Evolutionary conservation across 805 yeast genomes (phyloP).

Genomic region (Metschnikowia arizonensis): DNA sequence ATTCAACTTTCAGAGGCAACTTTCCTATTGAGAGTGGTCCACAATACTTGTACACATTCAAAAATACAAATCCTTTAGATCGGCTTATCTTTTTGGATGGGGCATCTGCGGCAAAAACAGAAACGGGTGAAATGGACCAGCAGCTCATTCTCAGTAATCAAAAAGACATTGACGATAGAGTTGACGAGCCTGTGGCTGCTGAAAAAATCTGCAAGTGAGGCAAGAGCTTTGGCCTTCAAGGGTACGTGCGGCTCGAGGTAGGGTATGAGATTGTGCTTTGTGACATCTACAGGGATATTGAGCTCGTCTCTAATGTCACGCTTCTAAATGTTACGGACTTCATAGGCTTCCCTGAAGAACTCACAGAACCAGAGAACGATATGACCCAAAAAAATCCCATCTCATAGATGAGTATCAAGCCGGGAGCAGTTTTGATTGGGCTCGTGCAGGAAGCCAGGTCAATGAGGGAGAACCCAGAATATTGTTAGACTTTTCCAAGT

Average conservation of each 20-base stretch:
- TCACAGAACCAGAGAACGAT: slow-evolving; percentile 1
- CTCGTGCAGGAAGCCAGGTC: slow-evolving; percentile 43
- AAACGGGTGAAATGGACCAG: slow-evolving; percentile 59
- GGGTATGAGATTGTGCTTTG: slow-evolving; percentile 63
- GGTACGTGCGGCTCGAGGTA: slow-evolving; percentile 53
- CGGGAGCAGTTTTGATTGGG: slow-evolving; percentile 42
- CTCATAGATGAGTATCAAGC: slow-evolving; percentile 26
- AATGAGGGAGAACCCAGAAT: slow-evolving; percentile 49
- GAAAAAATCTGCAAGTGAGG: slow-evolving; percentile 55
- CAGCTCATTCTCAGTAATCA: slow-evolving; percentile 24
- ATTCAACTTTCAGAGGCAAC: neutral
- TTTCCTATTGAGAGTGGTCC: slow-evolving; percentile 1
- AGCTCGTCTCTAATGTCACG: slow-evolving; percentile 44
- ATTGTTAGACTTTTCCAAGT: slow-evolving; percentile 47
- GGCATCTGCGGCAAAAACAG: slow-evolving; percentile 60
- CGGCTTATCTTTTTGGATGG: slow-evolving; percentile 57
- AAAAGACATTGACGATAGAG: slow-evolving; percentile 20
- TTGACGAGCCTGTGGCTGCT: slow-evolving; percentile 45
- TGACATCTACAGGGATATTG: slow-evolving; percentile 49
- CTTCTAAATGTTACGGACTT: slow-evolving; percentile 34
- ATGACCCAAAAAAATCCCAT: slow-evolving; percentile 6
- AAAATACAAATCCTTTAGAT: slow-evolving; percentile 44
- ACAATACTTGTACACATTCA: slow-evolving; percentile 41
- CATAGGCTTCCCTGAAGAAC: slow-evolving; percentile 34
- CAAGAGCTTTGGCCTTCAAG: slow-evolving; percentile 51